phyloP scores from a whole-genome alignment of 2,329 filamentous ascomycete genomes.

The Atkinsonella hypoxylon region DNA sequence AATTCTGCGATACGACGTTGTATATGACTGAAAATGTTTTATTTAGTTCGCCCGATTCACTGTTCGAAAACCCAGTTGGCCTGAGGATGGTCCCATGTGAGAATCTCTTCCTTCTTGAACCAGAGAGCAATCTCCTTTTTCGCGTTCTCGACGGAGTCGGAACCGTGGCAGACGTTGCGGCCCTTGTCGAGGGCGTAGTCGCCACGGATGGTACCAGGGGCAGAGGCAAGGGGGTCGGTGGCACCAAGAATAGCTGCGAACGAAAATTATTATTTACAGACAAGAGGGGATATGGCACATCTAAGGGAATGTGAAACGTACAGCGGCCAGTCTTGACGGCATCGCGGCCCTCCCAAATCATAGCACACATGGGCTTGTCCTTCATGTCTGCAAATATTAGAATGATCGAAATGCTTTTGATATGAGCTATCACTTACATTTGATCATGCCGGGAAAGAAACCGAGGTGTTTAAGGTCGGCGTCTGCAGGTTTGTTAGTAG shows the following conservation, averaged over 20 bases:
- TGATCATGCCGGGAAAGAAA: conserved; percentile 65
- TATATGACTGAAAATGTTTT: not conserved
- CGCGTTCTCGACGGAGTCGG: conserved; percentile 95
- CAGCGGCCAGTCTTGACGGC: conserved; percentile 96
- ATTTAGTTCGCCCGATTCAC: conserved; percentile 22
- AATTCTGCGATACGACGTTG: not conserved
- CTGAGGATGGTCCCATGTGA: conserved; percentile 73
- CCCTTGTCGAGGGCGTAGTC: conserved; percentile 71
- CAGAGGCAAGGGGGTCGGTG: conserved; percentile 93
- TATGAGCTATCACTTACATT: conserved; percentile 51
- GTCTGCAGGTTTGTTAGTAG: conserved; percentile 37
- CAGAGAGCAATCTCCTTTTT: conserved; percentile 99
- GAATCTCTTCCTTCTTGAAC: conserved; percentile 84
- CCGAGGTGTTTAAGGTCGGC: conserved; percentile 50
- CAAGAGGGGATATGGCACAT: too few species aligned
- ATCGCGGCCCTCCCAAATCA: conserved; percentile 99
- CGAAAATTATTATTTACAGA: conserved; percentile 6
- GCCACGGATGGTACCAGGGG: conserved; percentile 96
- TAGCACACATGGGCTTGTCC: conserved; percentile 71
- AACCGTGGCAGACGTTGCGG: conserved; percentile 99
- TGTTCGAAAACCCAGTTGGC: conserved; percentile 98
- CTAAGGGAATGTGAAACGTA: conserved; percentile 30
- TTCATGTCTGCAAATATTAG: conserved; percentile 4
- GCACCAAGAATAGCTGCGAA: conserved; percentile 75
- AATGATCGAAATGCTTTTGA: not conserved